These are phyloP conservation scores for Penicillium sp. DNA, from an alignment of 2,329 filamentous ascomycete species.

Conservation along the genomic window DNA sequence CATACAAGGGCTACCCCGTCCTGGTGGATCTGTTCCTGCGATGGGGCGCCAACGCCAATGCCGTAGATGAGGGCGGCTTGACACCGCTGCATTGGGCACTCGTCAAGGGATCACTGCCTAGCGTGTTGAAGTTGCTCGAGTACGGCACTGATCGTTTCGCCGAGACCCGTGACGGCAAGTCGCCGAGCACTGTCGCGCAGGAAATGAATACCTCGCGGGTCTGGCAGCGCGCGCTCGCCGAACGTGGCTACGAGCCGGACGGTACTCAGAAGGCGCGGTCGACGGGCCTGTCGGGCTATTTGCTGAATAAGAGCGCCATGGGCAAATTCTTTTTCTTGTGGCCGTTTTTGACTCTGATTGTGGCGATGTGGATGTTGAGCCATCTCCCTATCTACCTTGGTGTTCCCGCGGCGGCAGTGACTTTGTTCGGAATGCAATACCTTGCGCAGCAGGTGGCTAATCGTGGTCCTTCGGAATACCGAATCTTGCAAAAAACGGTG, in stretches of 20 bases:
- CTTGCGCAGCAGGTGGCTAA: slow-evolving; percentile 69
- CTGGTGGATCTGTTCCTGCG: slow-evolving; percentile 88
- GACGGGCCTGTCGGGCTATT: slow-evolving; percentile 66
- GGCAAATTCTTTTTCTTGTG: slow-evolving; percentile 83
- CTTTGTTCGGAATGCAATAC: slow-evolving; percentile 66
- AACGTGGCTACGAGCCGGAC: slow-evolving; percentile 76
- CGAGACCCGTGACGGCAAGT: slow-evolving; percentile 84
- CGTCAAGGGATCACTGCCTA: slow-evolving; percentile 83
- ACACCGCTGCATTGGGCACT: slow-evolving; percentile 94
- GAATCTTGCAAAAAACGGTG: slow-evolving; percentile 82
- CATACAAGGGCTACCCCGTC: slow-evolving; percentile 90
- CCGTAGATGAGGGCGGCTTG: slow-evolving; percentile 84
- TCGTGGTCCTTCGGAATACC: slow-evolving; percentile 82
- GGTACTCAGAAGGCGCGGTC: slow-evolving; percentile 63
- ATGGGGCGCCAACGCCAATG: slow-evolving; percentile 92
- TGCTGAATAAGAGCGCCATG: slow-evolving; percentile 72
- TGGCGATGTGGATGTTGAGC: slow-evolving; percentile 65
- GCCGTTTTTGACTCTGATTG: slow-evolving; percentile 72
- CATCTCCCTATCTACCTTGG: slow-evolving; percentile 68
- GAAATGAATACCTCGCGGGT: slow-evolving; percentile 82
- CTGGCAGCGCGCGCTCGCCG: slow-evolving; percentile 75
- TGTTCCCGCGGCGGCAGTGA: slow-evolving; percentile 62
- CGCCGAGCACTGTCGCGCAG: slow-evolving; percentile 73
- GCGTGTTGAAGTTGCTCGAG: slow-evolving; percentile 89
- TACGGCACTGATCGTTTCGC: slow-evolving; percentile 92